These are phyloP conservation scores for Capronia epimyces DNA, from an alignment of 2,329 filamentous ascomycete genomes.

Conservation along the genomic window DNA sequence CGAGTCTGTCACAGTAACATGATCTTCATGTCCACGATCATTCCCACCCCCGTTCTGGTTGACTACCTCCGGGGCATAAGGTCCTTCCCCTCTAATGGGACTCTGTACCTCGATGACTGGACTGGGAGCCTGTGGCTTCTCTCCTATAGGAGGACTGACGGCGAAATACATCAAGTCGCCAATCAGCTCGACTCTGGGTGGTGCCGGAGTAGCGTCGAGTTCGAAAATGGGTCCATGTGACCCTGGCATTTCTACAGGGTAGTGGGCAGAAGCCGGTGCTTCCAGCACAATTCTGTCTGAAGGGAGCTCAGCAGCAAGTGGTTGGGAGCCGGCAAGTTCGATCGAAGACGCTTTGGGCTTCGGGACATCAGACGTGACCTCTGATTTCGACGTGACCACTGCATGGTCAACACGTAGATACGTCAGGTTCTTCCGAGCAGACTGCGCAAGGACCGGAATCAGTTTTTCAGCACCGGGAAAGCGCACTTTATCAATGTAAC, in stretches of 20 bases:
- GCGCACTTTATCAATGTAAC: constrained; percentile 29
- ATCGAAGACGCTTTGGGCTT: constrained; percentile 9
- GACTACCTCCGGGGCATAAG: constrained; percentile 28
- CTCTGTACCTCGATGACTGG: constrained; percentile 18
- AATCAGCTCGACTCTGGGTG: constrained; percentile 35
- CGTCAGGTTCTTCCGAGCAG: constrained; percentile 45
- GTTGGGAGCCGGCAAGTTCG: constrained; percentile 20
- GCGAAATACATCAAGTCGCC: constrained; percentile 35
- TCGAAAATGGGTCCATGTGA: constrained; percentile 35
- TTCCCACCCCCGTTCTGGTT: background rate
- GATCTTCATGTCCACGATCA: constrained; percentile 16
- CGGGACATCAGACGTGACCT: constrained; percentile 1
- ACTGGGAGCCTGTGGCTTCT: constrained; percentile 31
- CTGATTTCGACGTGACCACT: constrained; percentile 46
- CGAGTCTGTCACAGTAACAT: constrained; percentile 12
- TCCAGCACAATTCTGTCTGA: constrained; percentile 33
- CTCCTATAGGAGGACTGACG: constrained; percentile 34
- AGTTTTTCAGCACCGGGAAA: constrained; percentile 52
- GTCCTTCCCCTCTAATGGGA: constrained; percentile 27
- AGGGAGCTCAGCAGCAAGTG: constrained; percentile 31
- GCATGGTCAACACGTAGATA: constrained; percentile 54
- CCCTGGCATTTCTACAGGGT: constrained; percentile 35
- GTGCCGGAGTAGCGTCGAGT: constrained; percentile 35
- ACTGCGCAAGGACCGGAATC: constrained; percentile 46
- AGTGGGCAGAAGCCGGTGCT: constrained; percentile 19